Evolutionary conservation across 1,139 yeast species (phyloP).

Genomic region (Hansenula sp.): DNA sequence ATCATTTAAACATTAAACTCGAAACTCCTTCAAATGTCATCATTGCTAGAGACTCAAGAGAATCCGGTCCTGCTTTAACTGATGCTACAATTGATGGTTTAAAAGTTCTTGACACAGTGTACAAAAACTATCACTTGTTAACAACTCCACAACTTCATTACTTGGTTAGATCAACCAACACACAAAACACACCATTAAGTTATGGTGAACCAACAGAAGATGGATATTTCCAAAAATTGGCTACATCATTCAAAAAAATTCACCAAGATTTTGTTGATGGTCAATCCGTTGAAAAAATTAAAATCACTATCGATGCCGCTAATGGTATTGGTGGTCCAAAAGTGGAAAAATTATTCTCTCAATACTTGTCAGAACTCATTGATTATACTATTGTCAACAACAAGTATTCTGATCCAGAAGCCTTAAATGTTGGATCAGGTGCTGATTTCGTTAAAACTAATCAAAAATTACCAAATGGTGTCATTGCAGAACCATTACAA

Average conservation of each 20-base stretch:
- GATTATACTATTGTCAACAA: constrained; percentile 53
- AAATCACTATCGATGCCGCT: constrained; percentile 77
- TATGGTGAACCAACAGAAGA: constrained; percentile 63
- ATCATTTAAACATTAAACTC: constrained; percentile 37
- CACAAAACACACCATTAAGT: constrained; percentile 25
- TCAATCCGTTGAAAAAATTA: constrained; percentile 31
- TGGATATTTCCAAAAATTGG: constrained; percentile 70
- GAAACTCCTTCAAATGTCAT: constrained; percentile 33
- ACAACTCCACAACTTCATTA: constrained; percentile 97
- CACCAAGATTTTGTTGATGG: constrained; percentile 31
- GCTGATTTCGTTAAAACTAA: constrained; percentile 94
- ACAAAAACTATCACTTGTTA: constrained; percentile 59
- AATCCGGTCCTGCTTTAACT: constrained; percentile 67
- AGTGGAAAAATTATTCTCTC: constrained; percentile 42
- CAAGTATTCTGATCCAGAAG: constrained; percentile 46
- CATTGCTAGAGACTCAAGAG: constrained; percentile 72
- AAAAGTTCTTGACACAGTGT: constrained; percentile 39
- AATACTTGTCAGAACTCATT: constrained; percentile 38
- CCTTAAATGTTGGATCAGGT: constrained; percentile 79
- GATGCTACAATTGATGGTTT: constrained; percentile 68
- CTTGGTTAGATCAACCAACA: constrained; percentile 65
- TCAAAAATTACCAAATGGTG: constrained; percentile 69
- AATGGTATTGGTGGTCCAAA: constrained; percentile 95
- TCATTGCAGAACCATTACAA: constrained; percentile 26
- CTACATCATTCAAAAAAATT: constrained; percentile 39